Evolutionary conservation across 2,329 filamentous ascomycete genomes (phyloP).

Genomic region (Ceratocystis albifundus): DNA sequence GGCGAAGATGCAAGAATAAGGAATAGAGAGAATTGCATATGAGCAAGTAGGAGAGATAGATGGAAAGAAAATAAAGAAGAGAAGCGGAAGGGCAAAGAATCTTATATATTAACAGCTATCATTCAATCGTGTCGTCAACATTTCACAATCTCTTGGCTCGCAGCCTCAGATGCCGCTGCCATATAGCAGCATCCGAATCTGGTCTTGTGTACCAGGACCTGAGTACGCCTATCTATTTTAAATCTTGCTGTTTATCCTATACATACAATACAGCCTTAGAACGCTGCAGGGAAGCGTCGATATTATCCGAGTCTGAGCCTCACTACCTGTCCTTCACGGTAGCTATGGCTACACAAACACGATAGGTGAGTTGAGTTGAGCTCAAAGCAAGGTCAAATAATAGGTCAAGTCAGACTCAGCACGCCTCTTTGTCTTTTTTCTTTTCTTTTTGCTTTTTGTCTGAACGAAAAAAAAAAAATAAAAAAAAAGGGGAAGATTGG

Average conservation of each 20-base stretch:
- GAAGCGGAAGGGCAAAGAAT: neutral
- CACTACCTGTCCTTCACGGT: neutral
- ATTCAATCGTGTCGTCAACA: neutral
- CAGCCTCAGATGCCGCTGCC: neutral
- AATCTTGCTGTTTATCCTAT: neutral
- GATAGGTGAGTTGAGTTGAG: neutral
- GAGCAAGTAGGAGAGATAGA: neutral
- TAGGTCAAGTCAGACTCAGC: slow-evolving; percentile 2
- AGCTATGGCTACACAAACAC: neutral
- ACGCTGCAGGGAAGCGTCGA: neutral
- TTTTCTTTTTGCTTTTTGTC: no score
- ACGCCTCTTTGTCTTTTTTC: neutral
- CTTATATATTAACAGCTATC: neutral
- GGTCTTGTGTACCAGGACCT: neutral
- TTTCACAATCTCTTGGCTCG: neutral
- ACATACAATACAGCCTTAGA: neutral
- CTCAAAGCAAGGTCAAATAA: neutral
- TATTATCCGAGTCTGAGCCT: slow-evolving; percentile 4
- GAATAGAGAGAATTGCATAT: neutral
- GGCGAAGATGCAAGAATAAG: neutral
- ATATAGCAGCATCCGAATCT: neutral
- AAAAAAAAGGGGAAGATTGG: neutral
- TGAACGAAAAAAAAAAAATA: no score
- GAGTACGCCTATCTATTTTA: neutral
- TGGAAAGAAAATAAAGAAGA: neutral